phyloP scores from a whole-genome alignment of 257 asterid species.

The Nicotiana knightiana region DNA sequence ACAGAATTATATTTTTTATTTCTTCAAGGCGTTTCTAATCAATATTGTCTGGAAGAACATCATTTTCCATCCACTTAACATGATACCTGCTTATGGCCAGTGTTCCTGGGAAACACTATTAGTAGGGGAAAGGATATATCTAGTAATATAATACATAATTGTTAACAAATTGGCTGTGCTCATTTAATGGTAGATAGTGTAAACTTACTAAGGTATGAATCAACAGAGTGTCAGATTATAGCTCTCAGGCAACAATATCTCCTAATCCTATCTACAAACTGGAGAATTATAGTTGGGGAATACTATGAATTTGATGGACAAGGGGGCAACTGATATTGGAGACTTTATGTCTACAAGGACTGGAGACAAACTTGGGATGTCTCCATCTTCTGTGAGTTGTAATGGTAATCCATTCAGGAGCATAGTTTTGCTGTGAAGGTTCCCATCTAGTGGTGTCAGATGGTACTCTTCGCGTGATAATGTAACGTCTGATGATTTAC shows the following conservation, averaged over 20 bases:
- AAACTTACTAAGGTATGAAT: neutral
- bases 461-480: slow-evolving; percentile 70
- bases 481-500: slow-evolving; percentile 46
- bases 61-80: too few species aligned
- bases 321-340: slow-evolving; percentile 40
- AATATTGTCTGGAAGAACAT: too few species aligned
- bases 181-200: neutral
- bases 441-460: slow-evolving; percentile 52
- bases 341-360: slow-evolving; percentile 26
- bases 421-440: slow-evolving; percentile 48
- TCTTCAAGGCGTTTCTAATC: neutral
- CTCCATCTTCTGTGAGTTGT: slow-evolving; percentile 39
- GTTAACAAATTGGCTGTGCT: neutral
- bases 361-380: slow-evolving; percentile 46
- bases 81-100: too few species aligned
- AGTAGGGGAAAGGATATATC: neutral
- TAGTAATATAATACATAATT: neutral
- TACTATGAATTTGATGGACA: slow-evolving; percentile 63
- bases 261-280: slow-evolving; percentile 26
- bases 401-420: slow-evolving; percentile 57
- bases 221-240: neutral
- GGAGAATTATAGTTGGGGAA: slow-evolving; percentile 62
- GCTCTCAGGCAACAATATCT: neutral
- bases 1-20: neutral
- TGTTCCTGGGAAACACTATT: neutral